A percentile compares a stretch with the other conserved stretches of the same genome.
These are phyloP conservation scores for Taxillus chinensis DNA, from an alignment of 164 flowering plant genomes.

Conservation along the genomic window DNA sequence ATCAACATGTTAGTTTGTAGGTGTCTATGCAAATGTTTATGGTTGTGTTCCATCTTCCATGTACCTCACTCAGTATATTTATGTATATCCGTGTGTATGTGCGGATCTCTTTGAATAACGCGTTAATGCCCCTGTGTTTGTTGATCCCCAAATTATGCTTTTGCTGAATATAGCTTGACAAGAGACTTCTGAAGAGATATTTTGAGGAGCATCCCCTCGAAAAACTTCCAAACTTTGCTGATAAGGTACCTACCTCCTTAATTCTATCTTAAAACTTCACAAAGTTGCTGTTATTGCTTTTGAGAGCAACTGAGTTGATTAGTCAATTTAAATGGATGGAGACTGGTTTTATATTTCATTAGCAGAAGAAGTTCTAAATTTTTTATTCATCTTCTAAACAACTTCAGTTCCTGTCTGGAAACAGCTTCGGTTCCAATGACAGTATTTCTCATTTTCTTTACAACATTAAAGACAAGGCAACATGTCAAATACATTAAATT, in stretches of 20 bases:
- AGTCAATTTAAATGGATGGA: no score
- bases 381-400: no score
- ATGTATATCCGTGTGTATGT: background rate
- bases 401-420: no score
- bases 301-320: background rate
- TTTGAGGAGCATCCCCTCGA: slow-evolving; percentile 59
- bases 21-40: background rate
- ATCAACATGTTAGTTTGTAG: background rate
- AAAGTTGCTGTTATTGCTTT: background rate
- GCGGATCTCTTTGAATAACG: background rate
- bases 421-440: no score
- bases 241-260: slow-evolving; percentile 54
- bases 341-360: no score
- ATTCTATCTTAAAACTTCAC: slow-evolving; percentile 1
- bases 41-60: no score
- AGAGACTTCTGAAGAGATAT: slow-evolving; percentile 54
- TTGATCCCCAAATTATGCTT: slow-evolving; percentile 7
- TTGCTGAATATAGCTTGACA: slow-evolving; percentile 63
- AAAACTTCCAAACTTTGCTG: slow-evolving; percentile 71
- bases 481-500: no score
- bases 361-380: no score
- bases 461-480: no score
- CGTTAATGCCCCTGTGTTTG: background rate
- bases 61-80: no score
- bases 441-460: no score